Base-by-base conservation (phyloP, 1,284 basidiomycete genomes). In the Cryptococcus sp. region DNA sequence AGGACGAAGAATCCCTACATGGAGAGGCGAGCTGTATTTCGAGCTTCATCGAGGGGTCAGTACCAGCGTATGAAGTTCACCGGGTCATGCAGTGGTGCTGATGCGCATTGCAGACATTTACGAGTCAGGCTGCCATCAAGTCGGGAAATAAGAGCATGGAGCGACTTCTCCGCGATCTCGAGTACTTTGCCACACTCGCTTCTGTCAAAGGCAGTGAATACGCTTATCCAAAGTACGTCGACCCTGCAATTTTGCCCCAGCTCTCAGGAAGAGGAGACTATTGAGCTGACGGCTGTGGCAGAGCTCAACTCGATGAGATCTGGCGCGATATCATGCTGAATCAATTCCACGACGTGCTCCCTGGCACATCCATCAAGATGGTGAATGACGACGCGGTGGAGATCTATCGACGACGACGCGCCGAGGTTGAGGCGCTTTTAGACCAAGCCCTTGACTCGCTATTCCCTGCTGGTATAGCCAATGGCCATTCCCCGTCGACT, bases 71-170 rank as follows among this genome's bases (percentile, higher is more conserved):
- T 22, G 27, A 6, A 27, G 40, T 17, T 7, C 22, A 15, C 13
- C 8, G 17, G 17, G 20, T 20, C 31, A 8, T 35, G 7, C 10
- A 8, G 41, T 19, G 20, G 17, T 11, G 42, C n/a, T 38, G 31
- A 25, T 42, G 13, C 46, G 51, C 19, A 5, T 7, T 3, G 1
- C 19, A 57, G 56, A 91, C 89, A 1, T 91, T 90, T 71, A 92
- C 90, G 1, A 90, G 87, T 3, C 89, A 91, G 78, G 86, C 87
- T 84, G 89, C 88, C 5, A 94, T 95, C 81, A 97, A 97, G 83
- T 89, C 87, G 75, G 90, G 92, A 13, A 97, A 97, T 74, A 83
- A 93, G 47, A 89, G 93, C 72, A 87, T 89, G 23, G 94, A 96
- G 78, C 88, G 93, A 53, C 79, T 95, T 31, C 79, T 96, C 57